These are phyloP conservation scores for Phytophthora pseudosyringae DNA, from an alignment of 352 stramenopile species.

Conservation along the genomic window DNA sequence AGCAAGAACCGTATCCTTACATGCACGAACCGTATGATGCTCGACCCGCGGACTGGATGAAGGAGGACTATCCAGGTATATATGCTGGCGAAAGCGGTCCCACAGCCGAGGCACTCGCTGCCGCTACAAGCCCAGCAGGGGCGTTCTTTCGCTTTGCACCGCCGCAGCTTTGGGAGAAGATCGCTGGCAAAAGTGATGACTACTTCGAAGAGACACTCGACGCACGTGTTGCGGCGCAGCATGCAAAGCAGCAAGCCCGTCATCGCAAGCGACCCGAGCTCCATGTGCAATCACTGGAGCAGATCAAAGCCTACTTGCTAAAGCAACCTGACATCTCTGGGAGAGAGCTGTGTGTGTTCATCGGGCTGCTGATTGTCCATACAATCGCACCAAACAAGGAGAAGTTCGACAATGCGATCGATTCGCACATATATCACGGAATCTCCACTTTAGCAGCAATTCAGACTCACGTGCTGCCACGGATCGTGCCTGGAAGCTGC, in stretches of 20 bases:
- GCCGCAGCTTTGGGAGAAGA: neutral
- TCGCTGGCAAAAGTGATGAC: neutral
- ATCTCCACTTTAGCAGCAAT: conserved; percentile 26
- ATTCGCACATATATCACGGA: conserved; percentile 14
- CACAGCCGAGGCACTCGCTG: neutral
- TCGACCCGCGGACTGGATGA: neutral
- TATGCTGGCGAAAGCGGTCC: neutral
- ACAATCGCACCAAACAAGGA: conserved; percentile 13
- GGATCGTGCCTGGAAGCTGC: no score
- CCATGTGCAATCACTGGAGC: neutral
- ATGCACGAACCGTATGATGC: conserved; percentile 8
- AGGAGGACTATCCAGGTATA: neutral
- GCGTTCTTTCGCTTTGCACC: conserved; percentile 3
- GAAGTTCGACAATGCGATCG: conserved; percentile 9
- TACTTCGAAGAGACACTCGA: conserved; percentile 19
- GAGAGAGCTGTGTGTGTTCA: conserved; percentile 9
- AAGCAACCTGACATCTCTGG: neutral
- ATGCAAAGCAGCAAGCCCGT: conserved; percentile 3
- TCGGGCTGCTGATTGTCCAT: conserved; percentile 7
- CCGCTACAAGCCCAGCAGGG: neutral
- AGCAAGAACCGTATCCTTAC: conserved; percentile 1
- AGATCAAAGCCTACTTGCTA: neutral
- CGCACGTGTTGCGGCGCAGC: conserved; percentile 4
- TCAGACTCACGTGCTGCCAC: no score
- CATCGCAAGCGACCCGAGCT: neutral